These are phyloP conservation scores for Phialocephala sp. DNA, from an alignment of 2,329 filamentous ascomycete species.

Conservation along the genomic window DNA sequence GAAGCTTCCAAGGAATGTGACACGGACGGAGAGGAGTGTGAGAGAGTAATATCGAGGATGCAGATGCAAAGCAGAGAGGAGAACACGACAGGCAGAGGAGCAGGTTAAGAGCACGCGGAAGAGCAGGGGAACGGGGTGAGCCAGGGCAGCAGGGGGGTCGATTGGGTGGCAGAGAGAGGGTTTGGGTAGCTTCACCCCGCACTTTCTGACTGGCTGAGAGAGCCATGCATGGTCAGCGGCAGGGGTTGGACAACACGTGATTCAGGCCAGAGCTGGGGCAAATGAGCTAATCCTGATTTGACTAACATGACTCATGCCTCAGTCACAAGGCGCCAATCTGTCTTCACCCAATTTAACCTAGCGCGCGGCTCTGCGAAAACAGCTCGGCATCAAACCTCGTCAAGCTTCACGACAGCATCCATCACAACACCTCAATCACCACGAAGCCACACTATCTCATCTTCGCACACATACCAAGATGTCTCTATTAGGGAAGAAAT, in stretches of 20 bases:
- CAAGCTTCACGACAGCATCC: constrained; percentile 23
- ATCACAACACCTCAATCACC: constrained; percentile 28
- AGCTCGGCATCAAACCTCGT: constrained; percentile 27
- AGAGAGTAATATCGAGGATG: constrained; percentile 16
- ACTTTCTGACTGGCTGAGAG: constrained; percentile 10
- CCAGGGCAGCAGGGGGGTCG: constrained; percentile 8
- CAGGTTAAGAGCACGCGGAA: constrained; percentile 15
- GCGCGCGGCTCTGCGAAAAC: constrained; percentile 27
- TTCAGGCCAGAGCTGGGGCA: background rate
- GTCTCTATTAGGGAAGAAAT: constrained; percentile 86
- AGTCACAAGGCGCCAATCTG: background rate
- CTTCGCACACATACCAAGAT: constrained; percentile 60
- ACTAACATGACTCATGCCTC: constrained; percentile 2
- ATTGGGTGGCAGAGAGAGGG: constrained; percentile 11
- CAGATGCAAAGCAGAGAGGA: constrained; percentile 27
- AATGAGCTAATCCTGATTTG: background rate
- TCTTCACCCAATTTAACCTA: background rate
- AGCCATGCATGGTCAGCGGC: constrained; percentile 6
- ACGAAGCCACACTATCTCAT: constrained; percentile 33
- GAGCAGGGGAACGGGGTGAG: constrained; percentile 17
- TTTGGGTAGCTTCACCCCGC: constrained; percentile 4
- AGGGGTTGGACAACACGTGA: background rate
- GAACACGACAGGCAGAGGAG: constrained; percentile 7
- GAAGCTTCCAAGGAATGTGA: constrained; percentile 7
- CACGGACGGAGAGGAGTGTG: background rate